A percentile compares a stretch with the other conserved stretches of the same genome.
phyloP scores from a whole-genome alignment of 768 basidiomycete species.

The Gyrodon lividus region DNA sequence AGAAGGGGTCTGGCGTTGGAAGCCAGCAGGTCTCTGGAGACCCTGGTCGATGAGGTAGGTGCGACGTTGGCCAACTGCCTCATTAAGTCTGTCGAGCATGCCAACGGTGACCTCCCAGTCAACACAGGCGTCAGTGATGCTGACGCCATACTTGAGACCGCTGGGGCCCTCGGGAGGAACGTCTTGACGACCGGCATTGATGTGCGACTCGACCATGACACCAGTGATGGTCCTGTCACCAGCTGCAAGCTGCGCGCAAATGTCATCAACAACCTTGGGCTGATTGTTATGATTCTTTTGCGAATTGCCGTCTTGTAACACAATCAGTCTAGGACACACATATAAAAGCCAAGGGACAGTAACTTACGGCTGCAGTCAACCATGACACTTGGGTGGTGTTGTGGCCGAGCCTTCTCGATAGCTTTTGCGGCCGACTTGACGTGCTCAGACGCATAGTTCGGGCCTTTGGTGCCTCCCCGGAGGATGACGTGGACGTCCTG shows the following conservation, averaged over 20 bases:
- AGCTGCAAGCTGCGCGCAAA: conserved; percentile 70
- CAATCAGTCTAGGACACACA: neutral
- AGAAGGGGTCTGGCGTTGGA: conserved; percentile 18
- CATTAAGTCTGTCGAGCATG: conserved; percentile 74
- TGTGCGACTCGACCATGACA: conserved; percentile 96
- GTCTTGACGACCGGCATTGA: conserved; percentile 89
- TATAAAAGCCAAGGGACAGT: neutral
- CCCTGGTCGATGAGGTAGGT: conserved; percentile 23
- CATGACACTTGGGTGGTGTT: conserved; percentile 71
- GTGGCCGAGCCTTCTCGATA: conserved; percentile 62
- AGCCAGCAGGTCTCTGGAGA: conserved; percentile 27
- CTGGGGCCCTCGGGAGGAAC: conserved; percentile 72
- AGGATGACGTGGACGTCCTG: conserved; percentile 94
- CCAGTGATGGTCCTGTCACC: conserved; percentile 79
- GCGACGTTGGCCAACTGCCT: conserved; percentile 33
- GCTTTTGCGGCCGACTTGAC: conserved; percentile 61
- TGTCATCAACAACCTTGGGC: conserved; percentile 69
- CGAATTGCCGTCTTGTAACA: conserved; percentile 81
- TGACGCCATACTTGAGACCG: conserved; percentile 74
- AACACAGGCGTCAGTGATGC: conserved; percentile 91
- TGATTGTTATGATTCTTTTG: conserved; percentile 94
- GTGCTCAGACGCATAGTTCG: conserved; percentile 79
- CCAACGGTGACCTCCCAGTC: conserved; percentile 76
- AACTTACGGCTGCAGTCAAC: conserved; percentile 78
- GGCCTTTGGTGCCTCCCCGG: conserved; percentile 87